Evolutionary conservation across 2,329 filamentous ascomycete genomes (phyloP).

Genomic region (Knufia petricola): DNA sequence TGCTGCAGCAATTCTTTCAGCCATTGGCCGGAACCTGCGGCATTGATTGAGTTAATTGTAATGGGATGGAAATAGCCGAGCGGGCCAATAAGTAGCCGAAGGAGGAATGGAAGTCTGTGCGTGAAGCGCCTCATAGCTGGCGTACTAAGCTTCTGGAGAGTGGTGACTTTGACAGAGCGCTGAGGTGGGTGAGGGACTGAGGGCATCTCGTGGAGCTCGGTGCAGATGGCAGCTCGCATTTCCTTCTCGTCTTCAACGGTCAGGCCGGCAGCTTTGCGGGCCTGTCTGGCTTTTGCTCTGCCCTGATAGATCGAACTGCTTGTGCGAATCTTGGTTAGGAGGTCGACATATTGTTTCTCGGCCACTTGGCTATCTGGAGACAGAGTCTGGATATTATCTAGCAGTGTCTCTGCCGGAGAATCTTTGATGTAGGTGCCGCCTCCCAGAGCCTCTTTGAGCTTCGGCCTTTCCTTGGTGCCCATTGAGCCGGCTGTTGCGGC

Average conservation of each 20-base stretch:
- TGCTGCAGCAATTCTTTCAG: constrained; percentile 38
- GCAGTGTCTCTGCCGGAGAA: constrained; percentile 28
- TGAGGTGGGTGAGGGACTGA: constrained; percentile 43
- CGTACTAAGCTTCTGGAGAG: constrained; percentile 35
- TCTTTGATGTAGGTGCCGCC: constrained; percentile 31
- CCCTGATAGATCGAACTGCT: constrained; percentile 32
- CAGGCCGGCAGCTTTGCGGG: constrained; percentile 23
- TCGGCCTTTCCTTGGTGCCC: constrained; percentile 21
- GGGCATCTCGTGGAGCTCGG: constrained; percentile 39
- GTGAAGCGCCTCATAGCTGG: constrained; percentile 36
- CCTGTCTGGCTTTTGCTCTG: constrained; percentile 24
- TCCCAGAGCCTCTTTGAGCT: constrained; percentile 27
- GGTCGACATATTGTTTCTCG: constrained; percentile 33
- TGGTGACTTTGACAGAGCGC: constrained; percentile 41
- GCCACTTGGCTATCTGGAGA: constrained; percentile 38
- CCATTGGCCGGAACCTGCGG: constrained; percentile 43
- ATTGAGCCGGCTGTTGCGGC: constrained; percentile 27
- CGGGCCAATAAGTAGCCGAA: constrained; percentile 39
- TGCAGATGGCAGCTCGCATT: constrained; percentile 42
- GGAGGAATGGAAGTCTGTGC: constrained; percentile 42
- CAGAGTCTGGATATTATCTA: constrained; percentile 34
- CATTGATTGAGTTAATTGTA: constrained; percentile 40
- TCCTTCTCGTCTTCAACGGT: constrained; percentile 33
- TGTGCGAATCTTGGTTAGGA: constrained; percentile 33
- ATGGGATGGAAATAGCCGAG: constrained; percentile 46